These are phyloP conservation scores for Monsonia emarginata DNA, from an alignment of 441 rosid genomes.

Conservation along the genomic window DNA sequence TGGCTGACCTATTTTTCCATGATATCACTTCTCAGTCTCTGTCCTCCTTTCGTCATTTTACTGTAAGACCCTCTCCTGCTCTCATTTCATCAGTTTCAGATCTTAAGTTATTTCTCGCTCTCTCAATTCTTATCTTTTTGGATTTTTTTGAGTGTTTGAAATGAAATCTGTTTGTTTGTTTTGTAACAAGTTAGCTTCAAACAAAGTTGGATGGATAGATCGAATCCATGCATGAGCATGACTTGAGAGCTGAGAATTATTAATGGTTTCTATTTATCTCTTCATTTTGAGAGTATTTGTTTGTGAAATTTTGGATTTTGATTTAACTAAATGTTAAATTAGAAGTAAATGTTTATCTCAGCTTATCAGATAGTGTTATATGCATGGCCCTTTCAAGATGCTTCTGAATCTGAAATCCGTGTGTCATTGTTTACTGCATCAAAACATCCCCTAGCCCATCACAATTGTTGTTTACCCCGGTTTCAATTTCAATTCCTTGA, in stretches of 20 bases:
- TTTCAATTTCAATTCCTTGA: neutral
- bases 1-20: slow-evolving; percentile 62
- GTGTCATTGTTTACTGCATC: neutral
- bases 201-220: neutral
- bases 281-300: neutral
- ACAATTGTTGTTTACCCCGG: neutral
- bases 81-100: neutral
- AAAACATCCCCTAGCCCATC: neutral
- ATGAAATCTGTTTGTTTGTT: neutral
- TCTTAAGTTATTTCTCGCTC: neutral
- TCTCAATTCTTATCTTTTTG: neutral
- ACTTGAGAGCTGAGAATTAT: neutral
- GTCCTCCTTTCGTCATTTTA: slow-evolving; percentile 87
- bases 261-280: neutral
- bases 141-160: neutral
- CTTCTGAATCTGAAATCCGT: too few relatives aligned
- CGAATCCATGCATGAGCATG: neutral
- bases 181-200: neutral
- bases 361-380: too few relatives aligned
- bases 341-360: too few relatives aligned
- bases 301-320: neutral
- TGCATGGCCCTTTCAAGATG: too few relatives aligned
- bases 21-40: slow-evolving; percentile 64
- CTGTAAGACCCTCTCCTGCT: slow-evolving; percentile 37
- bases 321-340: neutral